Evolutionary conservation across 2,329 filamentous ascomycete genomes (phyloP).

Genomic region (Madurella mycetomatis): DNA sequence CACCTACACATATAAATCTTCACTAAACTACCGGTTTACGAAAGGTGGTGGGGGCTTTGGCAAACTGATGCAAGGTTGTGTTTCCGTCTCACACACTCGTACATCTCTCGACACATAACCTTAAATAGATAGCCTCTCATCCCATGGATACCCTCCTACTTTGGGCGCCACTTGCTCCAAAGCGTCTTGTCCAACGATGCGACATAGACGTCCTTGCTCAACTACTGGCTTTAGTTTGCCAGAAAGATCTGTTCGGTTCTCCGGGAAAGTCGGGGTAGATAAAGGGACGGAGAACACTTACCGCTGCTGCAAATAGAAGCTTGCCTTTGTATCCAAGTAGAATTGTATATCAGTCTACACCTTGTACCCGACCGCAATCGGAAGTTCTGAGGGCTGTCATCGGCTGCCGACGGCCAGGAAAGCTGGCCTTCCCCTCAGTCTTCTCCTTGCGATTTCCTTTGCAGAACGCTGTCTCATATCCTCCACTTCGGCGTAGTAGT

Average conservation of each 20-base stretch:
- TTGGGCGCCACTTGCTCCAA: conserved; percentile 49
- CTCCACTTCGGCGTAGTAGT: background rate
- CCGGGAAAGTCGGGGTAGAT: conserved; percentile 44
- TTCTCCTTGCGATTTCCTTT: too few species aligned
- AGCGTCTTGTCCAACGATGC: conserved; percentile 41
- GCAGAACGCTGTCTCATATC: conserved; percentile 1
- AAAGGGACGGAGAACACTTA: conserved; percentile 43
- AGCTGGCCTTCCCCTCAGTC: too few species aligned
- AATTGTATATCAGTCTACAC: too few species aligned
- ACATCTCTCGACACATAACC: background rate
- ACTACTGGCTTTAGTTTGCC: conserved; percentile 55
- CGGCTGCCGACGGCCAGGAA: too few species aligned
- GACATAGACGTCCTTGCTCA: conserved; percentile 41
- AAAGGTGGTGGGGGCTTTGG: too few species aligned
- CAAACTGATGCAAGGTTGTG: too few species aligned
- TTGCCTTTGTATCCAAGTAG: too few species aligned
- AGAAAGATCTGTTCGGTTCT: conserved; percentile 51
- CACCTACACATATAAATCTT: too few species aligned
- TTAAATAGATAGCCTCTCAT: conserved; percentile 27
- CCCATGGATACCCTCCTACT: conserved; percentile 45
- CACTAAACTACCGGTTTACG: too few species aligned
- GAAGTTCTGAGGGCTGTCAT: too few species aligned
- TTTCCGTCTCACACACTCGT: background rate
- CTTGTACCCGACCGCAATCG: too few species aligned
- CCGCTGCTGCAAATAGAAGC: conserved; percentile 36